Base-by-base conservation (phyloP, 1,284 basidiomycete genomes). In the Pseudozyma sp. region DNA sequence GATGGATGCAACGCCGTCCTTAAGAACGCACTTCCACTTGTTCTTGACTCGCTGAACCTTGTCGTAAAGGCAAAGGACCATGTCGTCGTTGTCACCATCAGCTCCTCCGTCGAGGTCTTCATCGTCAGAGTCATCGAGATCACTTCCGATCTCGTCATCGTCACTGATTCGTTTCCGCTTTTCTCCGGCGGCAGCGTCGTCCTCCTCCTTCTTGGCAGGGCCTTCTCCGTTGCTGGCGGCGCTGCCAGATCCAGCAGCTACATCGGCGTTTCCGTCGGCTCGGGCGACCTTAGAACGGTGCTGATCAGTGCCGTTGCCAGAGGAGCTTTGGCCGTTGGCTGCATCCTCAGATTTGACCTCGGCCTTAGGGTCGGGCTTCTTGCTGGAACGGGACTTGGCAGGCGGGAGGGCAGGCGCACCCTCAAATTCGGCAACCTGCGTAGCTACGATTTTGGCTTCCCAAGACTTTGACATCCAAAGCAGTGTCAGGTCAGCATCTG, bases 21-120 rank as follows among this genome's bases (percentile, higher is more conserved):
- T 97, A 69, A 99, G 89, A n/a, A 95, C 92, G 68, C 95, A 97
- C 88, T 99, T 99, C 97, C 97, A 99, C 88, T 98, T 99, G 88
- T 98, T 99, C 87, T 98, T 98, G 35, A 98, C 95, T 19, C 97
- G 90, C 64, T 95, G 94, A 53, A 94, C 95, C 91, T 99, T 99
- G 86, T 99, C 97, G 84, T 98, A 99, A 12, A 97, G 95, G 85
- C 96, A 98, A 80, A 98, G 96, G 40, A 99, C 94, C 61, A 98
- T 95, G 85, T 99, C 95, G 60, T 74, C 89, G 87, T 69, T 86
- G 14, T 86, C 87, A 11, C 86, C 87, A 9, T 86, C 86, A 9
- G 85, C 86, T 11, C 85, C 87, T 18, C 86, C 86, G 40, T 90
- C 91, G 8, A 86, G 84, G 31, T 87, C 86, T 51, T 87, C 86